Evolutionary conservation across 2,329 filamentous ascomycete species (phyloP).

Genomic region (Alternaria infectoria): DNA sequence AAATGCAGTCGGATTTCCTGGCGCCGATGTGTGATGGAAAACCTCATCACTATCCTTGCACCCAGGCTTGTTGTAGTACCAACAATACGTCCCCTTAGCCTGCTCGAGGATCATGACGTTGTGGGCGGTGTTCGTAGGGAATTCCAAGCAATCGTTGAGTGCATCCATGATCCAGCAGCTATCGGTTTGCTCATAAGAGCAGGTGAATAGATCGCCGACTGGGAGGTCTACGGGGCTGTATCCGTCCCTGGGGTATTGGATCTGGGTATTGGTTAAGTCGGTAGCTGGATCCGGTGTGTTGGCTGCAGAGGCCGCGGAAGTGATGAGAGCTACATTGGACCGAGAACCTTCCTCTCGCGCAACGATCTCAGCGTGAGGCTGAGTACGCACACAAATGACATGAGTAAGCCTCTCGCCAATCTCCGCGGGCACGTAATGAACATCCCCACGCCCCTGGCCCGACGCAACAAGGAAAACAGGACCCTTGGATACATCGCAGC

Average conservation of each 20-base stretch:
- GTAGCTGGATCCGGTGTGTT: background rate
- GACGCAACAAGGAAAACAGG: background rate
- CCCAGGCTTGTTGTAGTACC: constrained; percentile 1
- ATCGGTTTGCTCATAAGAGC: background rate
- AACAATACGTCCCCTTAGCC: background rate
- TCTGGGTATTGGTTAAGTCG: background rate
- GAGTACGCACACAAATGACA: background rate
- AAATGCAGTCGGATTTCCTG: background rate
- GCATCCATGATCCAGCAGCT: background rate
- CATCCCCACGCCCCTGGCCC: background rate
- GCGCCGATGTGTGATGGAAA: background rate
- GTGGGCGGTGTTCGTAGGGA: background rate
- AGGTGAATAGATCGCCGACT: background rate
- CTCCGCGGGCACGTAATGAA: background rate
- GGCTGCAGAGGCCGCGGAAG: background rate
- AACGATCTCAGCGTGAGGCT: background rate
- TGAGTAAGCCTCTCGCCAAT: background rate
- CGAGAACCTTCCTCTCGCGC: background rate
- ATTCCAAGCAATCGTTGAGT: background rate
- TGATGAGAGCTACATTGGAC: background rate
- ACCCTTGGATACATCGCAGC: background rate
- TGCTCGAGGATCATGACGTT: background rate
- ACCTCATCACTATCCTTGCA: background rate
- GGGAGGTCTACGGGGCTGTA: background rate
- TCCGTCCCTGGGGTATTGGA: background rate